phyloP scores from a whole-genome alignment of 2,329 filamentous ascomycete genomes.

The Chrysosporium keratinophilum region DNA sequence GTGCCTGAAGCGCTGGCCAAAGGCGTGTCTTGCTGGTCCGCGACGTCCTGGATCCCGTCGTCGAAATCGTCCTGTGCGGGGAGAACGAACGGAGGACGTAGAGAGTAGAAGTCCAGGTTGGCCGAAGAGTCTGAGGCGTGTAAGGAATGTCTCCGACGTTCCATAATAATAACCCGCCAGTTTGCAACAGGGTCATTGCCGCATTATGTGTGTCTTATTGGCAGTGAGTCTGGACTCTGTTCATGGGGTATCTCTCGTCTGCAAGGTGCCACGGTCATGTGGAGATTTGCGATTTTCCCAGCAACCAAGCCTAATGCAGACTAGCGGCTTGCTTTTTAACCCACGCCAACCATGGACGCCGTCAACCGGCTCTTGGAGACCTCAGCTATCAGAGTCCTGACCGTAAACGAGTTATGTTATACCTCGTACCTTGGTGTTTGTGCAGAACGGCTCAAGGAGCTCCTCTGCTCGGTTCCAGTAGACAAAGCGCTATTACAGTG shows the following conservation, averaged over 20 bases:
- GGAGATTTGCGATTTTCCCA: slow-evolving; percentile 4
- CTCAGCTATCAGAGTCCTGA: too few relatives aligned
- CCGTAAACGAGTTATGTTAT: too few relatives aligned
- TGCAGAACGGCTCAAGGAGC: too few relatives aligned
- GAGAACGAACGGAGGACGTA: slow-evolving; percentile 9
- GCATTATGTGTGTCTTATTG: background rate
- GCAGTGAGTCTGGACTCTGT: slow-evolving; percentile 10
- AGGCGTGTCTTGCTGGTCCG: slow-evolving; percentile 1
- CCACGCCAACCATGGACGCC: background rate
- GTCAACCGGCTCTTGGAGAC: too few relatives aligned
- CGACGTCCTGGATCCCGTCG: background rate
- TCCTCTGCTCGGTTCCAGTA: too few relatives aligned
- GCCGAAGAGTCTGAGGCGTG: slow-evolving; percentile 7
- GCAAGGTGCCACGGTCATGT: slow-evolving; percentile 9
- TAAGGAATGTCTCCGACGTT: slow-evolving; percentile 10
- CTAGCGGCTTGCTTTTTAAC: background rate
- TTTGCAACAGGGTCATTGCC: slow-evolving; percentile 10
- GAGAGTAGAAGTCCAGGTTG: slow-evolving; percentile 2
- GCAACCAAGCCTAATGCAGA: slow-evolving; percentile 1
- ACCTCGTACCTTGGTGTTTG: too few relatives aligned
- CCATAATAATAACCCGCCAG: slow-evolving; percentile 4
- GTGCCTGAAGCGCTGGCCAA: background rate
- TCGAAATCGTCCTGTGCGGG: slow-evolving; percentile 9
- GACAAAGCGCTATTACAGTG: too few relatives aligned
- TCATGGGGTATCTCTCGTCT: slow-evolving; percentile 5